Conservation (phyloP, 345 rosid species). For the Rhizophora apiculata region DNA sequence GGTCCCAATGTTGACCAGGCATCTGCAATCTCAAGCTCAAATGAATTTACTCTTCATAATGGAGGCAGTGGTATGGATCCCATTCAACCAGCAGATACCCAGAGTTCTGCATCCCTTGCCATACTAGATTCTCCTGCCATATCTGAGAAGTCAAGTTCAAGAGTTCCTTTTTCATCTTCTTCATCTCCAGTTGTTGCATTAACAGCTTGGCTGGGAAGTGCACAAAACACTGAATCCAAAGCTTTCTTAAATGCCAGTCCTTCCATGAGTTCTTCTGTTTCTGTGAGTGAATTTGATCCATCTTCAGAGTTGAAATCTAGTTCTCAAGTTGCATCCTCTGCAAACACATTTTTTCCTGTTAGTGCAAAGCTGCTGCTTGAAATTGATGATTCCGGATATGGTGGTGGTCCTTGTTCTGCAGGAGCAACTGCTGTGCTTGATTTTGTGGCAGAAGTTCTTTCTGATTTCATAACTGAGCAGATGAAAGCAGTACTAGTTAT, state of each 20-base stretch:
- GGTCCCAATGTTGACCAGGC: constrained; percentile 43
- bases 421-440: constrained; percentile 95
- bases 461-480: constrained; percentile 90
- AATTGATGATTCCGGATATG: constrained; percentile 91
- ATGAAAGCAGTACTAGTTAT: constrained; percentile 72
- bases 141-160: constrained; percentile 76
- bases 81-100: constrained; percentile 54
- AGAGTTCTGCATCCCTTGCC: constrained; percentile 57
- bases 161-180: constrained; percentile 48
- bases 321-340: constrained; percentile 54
- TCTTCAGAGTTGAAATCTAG: constrained; percentile 62
- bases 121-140: constrained; percentile 65
- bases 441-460: constrained; percentile 94
- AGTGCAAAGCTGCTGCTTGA: constrained; percentile 73
- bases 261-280: constrained; percentile 62
- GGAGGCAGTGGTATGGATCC: constrained; percentile 33
- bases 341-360: constrained; percentile 52
- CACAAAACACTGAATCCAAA: constrained; percentile 53
- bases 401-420: constrained; percentile 99
- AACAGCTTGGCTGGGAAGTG: constrained; percentile 77
- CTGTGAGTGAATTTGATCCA: constrained; percentile 64
- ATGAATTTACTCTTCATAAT: constrained; percentile 42
- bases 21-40: constrained; percentile 53
- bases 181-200: constrained; percentile 73
- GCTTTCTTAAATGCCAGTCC: constrained; percentile 44